Evolutionary conservation across 495 filamentous ascomycete genomes (phyloP).

Genomic region (Aspergillus cavernicola): DNA sequence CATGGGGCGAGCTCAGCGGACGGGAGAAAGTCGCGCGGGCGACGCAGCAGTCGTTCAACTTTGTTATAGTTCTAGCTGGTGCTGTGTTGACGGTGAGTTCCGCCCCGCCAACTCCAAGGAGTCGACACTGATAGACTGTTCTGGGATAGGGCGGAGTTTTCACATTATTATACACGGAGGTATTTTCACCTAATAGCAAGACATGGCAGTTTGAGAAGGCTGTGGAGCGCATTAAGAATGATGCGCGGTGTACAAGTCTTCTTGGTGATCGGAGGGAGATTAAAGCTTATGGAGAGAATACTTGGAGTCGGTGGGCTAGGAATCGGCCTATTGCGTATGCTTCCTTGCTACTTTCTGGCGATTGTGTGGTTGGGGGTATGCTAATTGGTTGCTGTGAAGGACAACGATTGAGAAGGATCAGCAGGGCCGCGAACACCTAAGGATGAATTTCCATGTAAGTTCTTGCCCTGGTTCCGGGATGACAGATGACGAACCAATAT

Average conservation of each 20-base stretch:
- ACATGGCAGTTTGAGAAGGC: constrained; percentile 86
- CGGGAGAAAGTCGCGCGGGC: constrained; percentile 80
- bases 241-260: constrained; percentile 65
- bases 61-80: constrained; percentile 71
- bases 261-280: constrained; percentile 76
- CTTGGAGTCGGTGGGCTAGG: constrained; percentile 75
- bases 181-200: constrained; percentile 81
- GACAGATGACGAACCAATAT: background rate
- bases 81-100: constrained; percentile 62
- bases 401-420: constrained; percentile 65
- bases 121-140: too few relatives aligned
- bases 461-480: background rate
- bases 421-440: constrained; percentile 74
- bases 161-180: constrained; percentile 78
- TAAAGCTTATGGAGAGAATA: constrained; percentile 79
- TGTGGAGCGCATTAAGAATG: constrained; percentile 71
- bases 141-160: constrained; percentile 67
- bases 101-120: background rate
- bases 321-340: constrained; percentile 80
- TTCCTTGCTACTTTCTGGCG: background rate
- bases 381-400: constrained; percentile 36
- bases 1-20: constrained; percentile 70
- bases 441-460: constrained; percentile 81
- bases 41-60: constrained; percentile 87
- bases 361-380: background rate